Base-by-base conservation (phyloP, 2,329 filamentous ascomycete species). In the Xylariaceae sp. region DNA sequence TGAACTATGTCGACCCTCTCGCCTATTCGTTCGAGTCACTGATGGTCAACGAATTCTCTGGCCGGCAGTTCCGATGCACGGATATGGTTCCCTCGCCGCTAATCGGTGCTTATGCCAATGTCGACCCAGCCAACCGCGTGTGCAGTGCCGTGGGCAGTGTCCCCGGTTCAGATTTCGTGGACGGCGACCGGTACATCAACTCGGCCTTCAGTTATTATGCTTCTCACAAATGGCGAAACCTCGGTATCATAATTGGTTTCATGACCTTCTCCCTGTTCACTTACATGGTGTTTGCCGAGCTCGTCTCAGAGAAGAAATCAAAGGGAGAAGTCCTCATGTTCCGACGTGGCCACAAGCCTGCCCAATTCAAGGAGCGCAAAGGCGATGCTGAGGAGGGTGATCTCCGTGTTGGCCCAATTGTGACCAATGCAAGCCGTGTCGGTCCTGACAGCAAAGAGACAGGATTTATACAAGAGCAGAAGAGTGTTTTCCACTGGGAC, bases 401-500 rank as follows among this genome's bases (percentile, higher is more conserved):
- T 37, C 72, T 72, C 13, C 72, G 76, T 19, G 76, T 78, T n/a
- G 77, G 77, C 1, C 75, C 77, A 9, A 60, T 58, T 12, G 67
- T 73, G 16, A 72, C 74, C 13, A 79, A 77, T 7, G 71, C 75
- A n/a, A 72, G 74, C 44, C 71, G 71, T 29, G 70, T 68, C 26
- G 65, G 67, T 10, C 65, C 63, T 2, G 65, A 63, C 42, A 73
- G 74, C 40, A 74, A 76, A 62, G 68, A 74, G 49, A 64, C 54
- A 4, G 74, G 70, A 40, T 76, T 73, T 34, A 66, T 80, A 2
- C 69, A 76, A 62, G 60, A 69, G 60, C 85, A 89, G 67, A 89
- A 83, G 4, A 87, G 88, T 19, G 83, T 92, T 56, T 95, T 95
- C 76, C 87, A 90, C 66, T 95, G 90, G 91, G 80, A 85, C 60